phyloP scores from a whole-genome alignment of 768 basidiomycete species.

The Lenzites betulinus region DNA sequence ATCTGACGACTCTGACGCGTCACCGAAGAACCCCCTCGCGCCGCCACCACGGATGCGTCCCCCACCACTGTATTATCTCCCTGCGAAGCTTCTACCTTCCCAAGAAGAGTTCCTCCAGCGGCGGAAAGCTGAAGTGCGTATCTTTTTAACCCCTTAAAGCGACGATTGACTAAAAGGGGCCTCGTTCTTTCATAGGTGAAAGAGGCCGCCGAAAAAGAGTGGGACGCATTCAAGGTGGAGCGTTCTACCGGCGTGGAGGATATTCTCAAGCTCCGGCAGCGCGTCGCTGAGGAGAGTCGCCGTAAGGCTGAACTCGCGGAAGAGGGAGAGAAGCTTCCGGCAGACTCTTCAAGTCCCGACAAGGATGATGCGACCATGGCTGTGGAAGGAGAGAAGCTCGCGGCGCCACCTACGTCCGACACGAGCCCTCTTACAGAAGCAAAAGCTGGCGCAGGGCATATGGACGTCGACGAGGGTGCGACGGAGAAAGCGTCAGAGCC shows the following conservation, averaged over 20 bases:
- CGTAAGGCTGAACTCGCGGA: conserved; percentile 44
- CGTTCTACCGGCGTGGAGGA: conserved; percentile 60
- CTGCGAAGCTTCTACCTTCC: conserved; percentile 62
- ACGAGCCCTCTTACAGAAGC: neutral
- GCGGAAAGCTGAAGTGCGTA: conserved; percentile 63
- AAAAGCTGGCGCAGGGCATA: conserved; percentile 26
- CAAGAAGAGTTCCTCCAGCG: conserved; percentile 68
- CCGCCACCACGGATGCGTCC: conserved; percentile 62
- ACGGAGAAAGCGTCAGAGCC: conserved; percentile 28
- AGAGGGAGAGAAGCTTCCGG: conserved; percentile 33
- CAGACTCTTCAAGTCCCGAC: neutral
- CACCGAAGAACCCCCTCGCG: conserved; percentile 41
- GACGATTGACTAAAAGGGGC: neutral
- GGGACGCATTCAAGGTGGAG: conserved; percentile 64
- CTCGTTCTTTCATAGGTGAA: conserved; percentile 44
- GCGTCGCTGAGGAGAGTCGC: conserved; percentile 62
- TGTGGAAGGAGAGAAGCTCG: conserved; percentile 22
- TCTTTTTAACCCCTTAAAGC: neutral
- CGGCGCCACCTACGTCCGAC: neutral
- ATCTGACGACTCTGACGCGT: conserved; percentile 30
- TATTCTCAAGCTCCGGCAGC: conserved; percentile 59
- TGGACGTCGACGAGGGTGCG: conserved; percentile 39
- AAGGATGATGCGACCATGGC: conserved; percentile 29
- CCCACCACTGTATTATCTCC: conserved; percentile 77
- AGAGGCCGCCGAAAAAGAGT: conserved; percentile 68